These are phyloP conservation scores for Sclerotiophoma versabilis DNA, from an alignment of 2,329 filamentous ascomycete genomes.

Conservation along the genomic window DNA sequence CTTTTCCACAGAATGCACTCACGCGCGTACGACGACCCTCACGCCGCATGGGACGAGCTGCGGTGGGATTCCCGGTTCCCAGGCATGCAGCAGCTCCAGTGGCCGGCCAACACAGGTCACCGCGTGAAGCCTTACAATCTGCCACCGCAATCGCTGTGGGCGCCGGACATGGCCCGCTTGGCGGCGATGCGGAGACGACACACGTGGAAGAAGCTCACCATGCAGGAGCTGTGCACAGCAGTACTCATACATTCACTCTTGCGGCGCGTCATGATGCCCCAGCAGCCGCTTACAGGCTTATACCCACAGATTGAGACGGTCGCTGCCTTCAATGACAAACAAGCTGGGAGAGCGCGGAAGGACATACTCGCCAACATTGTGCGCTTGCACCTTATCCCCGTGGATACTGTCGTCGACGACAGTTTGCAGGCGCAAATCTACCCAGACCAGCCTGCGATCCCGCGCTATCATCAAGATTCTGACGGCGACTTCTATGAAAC, in stretches of 20 bases:
- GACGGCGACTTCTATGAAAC: conserved; percentile 46
- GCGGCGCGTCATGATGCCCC: conserved; percentile 19
- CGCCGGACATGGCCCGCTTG: conserved; percentile 39
- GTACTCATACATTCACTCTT: conserved; percentile 50
- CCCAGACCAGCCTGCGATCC: conserved; percentile 25
- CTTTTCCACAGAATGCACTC: conserved; percentile 23
- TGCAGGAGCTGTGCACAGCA: conserved; percentile 51
- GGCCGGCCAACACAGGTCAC: conserved; percentile 52
- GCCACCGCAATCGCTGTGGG: conserved; percentile 57
- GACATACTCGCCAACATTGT: conserved; percentile 28
- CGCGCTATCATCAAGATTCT: conserved; percentile 49
- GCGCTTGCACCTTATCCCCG: conserved; percentile 18
- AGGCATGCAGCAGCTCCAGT: conserved; percentile 35
- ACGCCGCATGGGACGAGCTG: conserved; percentile 37
- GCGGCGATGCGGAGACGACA: conserved; percentile 43
- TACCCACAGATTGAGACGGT: conserved; percentile 33
- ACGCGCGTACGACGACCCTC: conserved; percentile 19
- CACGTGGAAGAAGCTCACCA: conserved; percentile 53
- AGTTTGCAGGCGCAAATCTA: conserved; percentile 16
- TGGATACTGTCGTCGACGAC: conserved; percentile 22
- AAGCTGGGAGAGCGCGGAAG: conserved; percentile 12
- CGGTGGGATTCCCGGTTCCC: conserved; percentile 39
- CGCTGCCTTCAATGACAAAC: not conserved
- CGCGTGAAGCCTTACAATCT: conserved; percentile 40
- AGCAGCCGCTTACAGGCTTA: conserved; percentile 16